Evolutionary conservation across 306 rosid species (phyloP).

Genomic region (Canavalia gladiata): DNA sequence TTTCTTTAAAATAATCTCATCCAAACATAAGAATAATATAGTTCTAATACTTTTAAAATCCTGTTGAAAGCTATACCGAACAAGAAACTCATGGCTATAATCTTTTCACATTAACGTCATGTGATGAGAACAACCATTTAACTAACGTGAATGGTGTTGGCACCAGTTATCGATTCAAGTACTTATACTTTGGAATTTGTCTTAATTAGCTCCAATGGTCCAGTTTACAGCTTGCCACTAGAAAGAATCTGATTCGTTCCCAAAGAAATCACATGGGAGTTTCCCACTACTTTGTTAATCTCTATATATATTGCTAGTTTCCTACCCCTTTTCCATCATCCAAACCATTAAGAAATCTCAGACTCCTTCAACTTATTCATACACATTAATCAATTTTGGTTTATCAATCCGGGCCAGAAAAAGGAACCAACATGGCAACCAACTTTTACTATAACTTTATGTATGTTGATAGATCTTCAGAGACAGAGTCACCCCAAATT

Average conservation of each 20-base stretch:
- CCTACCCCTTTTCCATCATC: conserved; percentile 31
- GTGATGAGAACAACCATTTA: background rate
- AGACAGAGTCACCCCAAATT: conserved; percentile 38
- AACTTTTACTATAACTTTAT: background rate
- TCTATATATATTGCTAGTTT: conserved; percentile 43
- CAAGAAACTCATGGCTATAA: background rate
- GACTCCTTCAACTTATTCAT: conserved; percentile 13
- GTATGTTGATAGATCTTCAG: conserved; percentile 35
- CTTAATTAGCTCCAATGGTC: conserved; percentile 24
- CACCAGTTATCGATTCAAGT: background rate
- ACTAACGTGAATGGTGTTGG: background rate
- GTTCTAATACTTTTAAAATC: no score
- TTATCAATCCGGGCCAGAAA: conserved; percentile 4
- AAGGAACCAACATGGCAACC: conserved; percentile 47
- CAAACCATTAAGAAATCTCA: conserved; percentile 32
- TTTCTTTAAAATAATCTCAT: no score
- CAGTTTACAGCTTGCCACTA: conserved; percentile 45
- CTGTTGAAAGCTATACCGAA: background rate
- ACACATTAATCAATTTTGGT: conserved; percentile 18
- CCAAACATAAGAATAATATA: no score
- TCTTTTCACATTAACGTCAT: background rate
- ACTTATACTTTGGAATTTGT: conserved; percentile 23
- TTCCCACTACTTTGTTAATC: conserved; percentile 7
- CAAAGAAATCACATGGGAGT: background rate
- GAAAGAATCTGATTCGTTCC: conserved; percentile 47